Percentiles rank a stretch among this genome's conserved stretches.
phyloP scores from a whole-genome alignment of 345 rosid genomes.

The Punica granatum region DNA sequence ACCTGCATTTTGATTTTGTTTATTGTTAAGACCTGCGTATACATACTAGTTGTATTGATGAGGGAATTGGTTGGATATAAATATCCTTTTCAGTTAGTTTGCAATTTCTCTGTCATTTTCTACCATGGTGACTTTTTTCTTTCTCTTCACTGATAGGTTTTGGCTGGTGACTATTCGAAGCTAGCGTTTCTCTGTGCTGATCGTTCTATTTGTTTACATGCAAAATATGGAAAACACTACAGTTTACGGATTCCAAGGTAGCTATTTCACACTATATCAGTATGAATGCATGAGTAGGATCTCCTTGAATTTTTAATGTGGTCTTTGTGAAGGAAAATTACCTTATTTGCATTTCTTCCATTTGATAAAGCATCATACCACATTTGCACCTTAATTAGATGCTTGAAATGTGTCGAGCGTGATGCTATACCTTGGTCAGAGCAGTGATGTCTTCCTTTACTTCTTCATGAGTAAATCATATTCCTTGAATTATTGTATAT shows the following conservation, averaged over 20 bases:
- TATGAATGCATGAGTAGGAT: not conserved
- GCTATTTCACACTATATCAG: conserved; percentile 3
- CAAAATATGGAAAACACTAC: conserved; percentile 87
- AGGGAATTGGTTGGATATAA: not conserved
- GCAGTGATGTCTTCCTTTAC: not conserved
- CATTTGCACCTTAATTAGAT: not conserved
- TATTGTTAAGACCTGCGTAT: not conserved
- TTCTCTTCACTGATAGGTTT: conserved; percentile 29
- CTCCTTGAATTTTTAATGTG: not conserved
- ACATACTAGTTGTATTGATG: not conserved
- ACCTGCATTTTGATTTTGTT: not conserved
- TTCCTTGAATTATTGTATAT: not conserved
- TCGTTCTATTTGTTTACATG: conserved; percentile 80
- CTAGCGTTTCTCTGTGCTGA: conserved; percentile 90
- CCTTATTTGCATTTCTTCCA: not conserved
- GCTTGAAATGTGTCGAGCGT: not conserved
- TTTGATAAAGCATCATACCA: not conserved
- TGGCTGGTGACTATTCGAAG: conserved; percentile 84
- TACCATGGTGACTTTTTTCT: not conserved
- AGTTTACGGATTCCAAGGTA: conserved; percentile 85
- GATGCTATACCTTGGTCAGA: not conserved
- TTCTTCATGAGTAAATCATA: not conserved
- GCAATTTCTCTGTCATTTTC: not conserved
- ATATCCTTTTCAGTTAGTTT: not conserved
- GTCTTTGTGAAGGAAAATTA: not conserved